A percentile compares a stretch with the other conserved stretches of the same genome.
Conservation (phyloP, 768 basidiomycete species). For the Amanita subjunquillea region DNA sequence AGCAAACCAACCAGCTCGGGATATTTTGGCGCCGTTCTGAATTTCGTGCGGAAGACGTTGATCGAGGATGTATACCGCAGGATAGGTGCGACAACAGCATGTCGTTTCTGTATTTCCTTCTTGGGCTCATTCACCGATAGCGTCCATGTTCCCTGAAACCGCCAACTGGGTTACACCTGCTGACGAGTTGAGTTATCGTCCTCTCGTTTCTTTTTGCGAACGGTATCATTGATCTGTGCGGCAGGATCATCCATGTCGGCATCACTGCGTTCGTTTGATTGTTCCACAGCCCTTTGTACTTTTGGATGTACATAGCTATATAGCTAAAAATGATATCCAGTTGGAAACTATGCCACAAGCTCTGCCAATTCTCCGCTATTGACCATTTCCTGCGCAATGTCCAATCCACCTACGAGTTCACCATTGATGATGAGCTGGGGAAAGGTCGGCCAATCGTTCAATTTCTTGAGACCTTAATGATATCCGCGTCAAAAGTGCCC, state of each 20-base stretch:
- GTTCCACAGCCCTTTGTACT: neutral
- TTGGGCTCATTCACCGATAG: constrained; percentile 15
- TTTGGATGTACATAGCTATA: neutral
- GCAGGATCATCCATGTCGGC: constrained; percentile 47
- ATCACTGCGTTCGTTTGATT: constrained; percentile 29
- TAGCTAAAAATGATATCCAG: neutral
- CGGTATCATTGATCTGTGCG: neutral
- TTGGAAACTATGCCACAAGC: constrained; percentile 3
- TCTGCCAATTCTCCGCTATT: constrained; percentile 70
- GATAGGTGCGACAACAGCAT: constrained; percentile 12
- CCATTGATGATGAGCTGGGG: constrained; percentile 83
- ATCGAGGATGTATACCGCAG: constrained; percentile 55
- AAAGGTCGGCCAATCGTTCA: constrained; percentile 89
- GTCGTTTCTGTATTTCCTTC: neutral
- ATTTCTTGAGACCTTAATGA: constrained; percentile 47
- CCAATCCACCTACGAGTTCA: constrained; percentile 91
- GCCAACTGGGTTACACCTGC: constrained; percentile 46
- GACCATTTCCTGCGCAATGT: constrained; percentile 85
- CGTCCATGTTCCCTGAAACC: constrained; percentile 53
- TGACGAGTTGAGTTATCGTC: constrained; percentile 34
- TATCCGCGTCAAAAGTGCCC: neutral
- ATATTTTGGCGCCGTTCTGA: constrained; percentile 20
- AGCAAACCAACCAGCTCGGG: constrained; percentile 26
- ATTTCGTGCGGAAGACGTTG: constrained; percentile 36
- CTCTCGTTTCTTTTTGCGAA: neutral